Percentiles rank a stretch among this genome's conserved stretches.
These are phyloP conservation scores for Adansonia gregorii DNA, from an alignment of 441 rosid species.

Conservation along the genomic window DNA sequence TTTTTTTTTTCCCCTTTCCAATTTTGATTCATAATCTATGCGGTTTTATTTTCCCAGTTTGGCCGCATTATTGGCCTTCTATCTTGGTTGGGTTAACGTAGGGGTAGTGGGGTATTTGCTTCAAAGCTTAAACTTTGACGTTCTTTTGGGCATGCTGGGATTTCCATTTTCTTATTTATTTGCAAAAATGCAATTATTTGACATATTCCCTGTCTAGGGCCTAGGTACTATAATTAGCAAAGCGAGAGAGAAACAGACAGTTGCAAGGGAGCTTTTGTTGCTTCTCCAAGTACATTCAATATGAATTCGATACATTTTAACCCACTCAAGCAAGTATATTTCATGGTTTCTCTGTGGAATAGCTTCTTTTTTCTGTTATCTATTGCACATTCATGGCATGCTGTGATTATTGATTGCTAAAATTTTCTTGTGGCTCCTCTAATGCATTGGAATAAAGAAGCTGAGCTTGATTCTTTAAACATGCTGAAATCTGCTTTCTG, in stretches of 20 bases:
- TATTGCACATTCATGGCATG: neutral
- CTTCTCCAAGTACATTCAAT: neutral
- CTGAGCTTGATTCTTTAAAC: neutral
- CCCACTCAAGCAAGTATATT: neutral
- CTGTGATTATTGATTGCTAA: neutral
- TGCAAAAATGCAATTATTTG: conserved; percentile 1
- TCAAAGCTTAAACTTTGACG: conserved; percentile 5
- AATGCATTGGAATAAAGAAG: neutral
- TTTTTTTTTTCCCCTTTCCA: neutral
- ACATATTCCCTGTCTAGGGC: neutral
- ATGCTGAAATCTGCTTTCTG: neutral
- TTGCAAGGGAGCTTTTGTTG: conserved; percentile 1
- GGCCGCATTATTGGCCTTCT: conserved; percentile 18
- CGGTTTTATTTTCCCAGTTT: conserved; percentile 11
- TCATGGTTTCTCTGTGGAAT: neutral
- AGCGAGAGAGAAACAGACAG: neutral
- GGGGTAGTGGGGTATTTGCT: neutral
- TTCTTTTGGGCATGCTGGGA: conserved; percentile 15
- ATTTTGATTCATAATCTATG: neutral
- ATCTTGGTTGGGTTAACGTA: neutral
- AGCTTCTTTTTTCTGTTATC: conserved; percentile 4
- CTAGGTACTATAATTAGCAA: neutral
- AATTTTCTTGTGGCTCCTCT: neutral
- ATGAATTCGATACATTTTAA: conserved; percentile 2
- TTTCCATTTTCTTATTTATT: conserved; percentile 20